Evolutionary conservation across 306 rosid species (phyloP).

Genomic region (Gillenia trifoliata): DNA sequence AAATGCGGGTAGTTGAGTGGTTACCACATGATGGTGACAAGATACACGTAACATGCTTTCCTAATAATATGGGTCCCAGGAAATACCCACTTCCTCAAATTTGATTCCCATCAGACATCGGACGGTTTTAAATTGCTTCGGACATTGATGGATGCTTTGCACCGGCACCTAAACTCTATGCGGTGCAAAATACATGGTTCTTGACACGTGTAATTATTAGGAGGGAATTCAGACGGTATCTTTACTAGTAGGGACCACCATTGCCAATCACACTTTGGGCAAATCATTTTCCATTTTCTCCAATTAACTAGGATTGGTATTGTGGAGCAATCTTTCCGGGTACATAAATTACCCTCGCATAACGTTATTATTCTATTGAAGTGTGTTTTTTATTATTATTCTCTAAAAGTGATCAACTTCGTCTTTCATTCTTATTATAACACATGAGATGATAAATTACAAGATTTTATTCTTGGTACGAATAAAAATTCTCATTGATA

Average conservation of each 20-base stretch:
- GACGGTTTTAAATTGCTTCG: not conserved
- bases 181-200: not conserved
- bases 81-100: not conserved
- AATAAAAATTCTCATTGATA: too few species aligned
- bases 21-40: constrained; percentile 20
- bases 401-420: too few species aligned
- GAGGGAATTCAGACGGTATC: constrained; percentile 15
- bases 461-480: too few species aligned
- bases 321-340: too few species aligned
- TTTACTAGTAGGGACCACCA: constrained; percentile 25
- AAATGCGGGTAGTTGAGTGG: constrained; percentile 12
- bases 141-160: not conserved
- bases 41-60: constrained; percentile 20
- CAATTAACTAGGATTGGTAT: not conserved
- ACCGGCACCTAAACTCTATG: not conserved
- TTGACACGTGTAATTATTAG: constrained; percentile 32
- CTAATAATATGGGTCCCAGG: constrained; percentile 2
- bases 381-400: too few species aligned
- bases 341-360: fast-evolving
- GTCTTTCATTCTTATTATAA: too few species aligned
- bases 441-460: too few species aligned
- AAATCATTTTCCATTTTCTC: constrained; percentile 22
- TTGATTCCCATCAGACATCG: constrained; percentile 25
- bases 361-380: too few species aligned
- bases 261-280: constrained; percentile 22